A percentile compares a stretch with the other conserved stretches of the same genome.
Evolutionary conservation across 148 eudicot species (phyloP).

Genomic region (Silene conica): DNA sequence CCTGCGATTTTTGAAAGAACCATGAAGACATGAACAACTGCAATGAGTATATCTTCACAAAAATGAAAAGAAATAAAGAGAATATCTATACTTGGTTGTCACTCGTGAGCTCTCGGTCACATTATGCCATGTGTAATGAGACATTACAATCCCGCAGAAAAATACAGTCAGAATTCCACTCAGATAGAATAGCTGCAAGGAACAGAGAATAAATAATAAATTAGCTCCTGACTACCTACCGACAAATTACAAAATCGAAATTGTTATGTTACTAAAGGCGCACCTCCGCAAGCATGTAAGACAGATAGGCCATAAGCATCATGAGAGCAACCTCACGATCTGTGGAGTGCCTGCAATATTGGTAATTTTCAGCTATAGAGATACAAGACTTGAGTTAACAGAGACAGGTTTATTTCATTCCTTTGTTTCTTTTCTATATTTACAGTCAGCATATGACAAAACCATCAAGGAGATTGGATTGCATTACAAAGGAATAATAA

Average conservation of each 20-base stretch:
- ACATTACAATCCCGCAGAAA: conserved; percentile 93
- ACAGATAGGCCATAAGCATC: conserved; percentile 87
- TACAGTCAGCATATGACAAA: too few relatives aligned
- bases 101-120: conserved; percentile 80
- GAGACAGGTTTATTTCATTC: background rate
- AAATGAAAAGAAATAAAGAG: too few relatives aligned
- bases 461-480: too few relatives aligned
- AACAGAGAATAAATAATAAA: background rate
- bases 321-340: conserved; percentile 86
- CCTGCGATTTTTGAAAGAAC: conserved; percentile 37
- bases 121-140: conserved; percentile 89
- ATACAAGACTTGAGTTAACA: conserved; percentile 6
- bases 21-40: background rate
- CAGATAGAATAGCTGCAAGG: conserved; percentile 62
- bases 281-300: conserved; percentile 85
- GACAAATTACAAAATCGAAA: background rate
- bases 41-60: background rate
- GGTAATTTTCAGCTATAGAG: conserved; percentile 15
- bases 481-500: too few relatives aligned
- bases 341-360: conserved; percentile 68
- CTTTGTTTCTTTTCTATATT: background rate
- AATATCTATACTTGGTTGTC: conserved; percentile 62
- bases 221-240: conserved; percentile 6
- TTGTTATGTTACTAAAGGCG: conserved; percentile 9
- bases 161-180: conserved; percentile 90